A percentile compares a stretch with the other conserved stretches of the same genome.
Conservation (phyloP, 2,329 filamentous ascomycete genomes). For the Penicillium griseofulvum region DNA sequence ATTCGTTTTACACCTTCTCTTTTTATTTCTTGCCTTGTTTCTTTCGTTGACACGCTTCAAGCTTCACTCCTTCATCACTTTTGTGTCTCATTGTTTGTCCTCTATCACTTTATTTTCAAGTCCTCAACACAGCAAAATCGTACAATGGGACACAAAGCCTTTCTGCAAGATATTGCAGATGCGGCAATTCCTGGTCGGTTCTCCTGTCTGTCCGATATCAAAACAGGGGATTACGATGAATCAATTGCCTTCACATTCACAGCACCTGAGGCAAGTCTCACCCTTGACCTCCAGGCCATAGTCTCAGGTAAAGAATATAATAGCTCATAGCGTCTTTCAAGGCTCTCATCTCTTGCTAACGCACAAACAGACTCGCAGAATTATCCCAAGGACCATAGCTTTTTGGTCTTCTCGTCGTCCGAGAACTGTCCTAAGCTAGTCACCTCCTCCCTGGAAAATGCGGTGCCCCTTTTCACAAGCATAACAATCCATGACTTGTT, state of each 20-base stretch:
- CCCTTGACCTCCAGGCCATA: constrained; percentile 39
- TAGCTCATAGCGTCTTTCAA: not conserved
- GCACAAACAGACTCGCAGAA: constrained; percentile 52
- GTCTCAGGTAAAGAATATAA: constrained; percentile 36
- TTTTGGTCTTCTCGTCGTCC: constrained; percentile 47
- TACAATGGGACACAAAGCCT: constrained; percentile 65
- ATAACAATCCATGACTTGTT: constrained; percentile 50
- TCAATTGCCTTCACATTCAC: constrained; percentile 64
- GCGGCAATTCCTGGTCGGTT: constrained; percentile 41
- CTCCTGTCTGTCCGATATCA: constrained; percentile 54
- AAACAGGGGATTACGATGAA: constrained; percentile 67
- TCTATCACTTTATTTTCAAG: not conserved
- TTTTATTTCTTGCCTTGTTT: not conserved
- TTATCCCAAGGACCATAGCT: constrained; percentile 58
- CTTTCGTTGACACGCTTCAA: not conserved
- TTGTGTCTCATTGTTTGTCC: not conserved
- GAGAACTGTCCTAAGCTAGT: constrained; percentile 33
- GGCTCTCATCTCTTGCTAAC: constrained; percentile 11
- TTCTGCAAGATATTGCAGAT: constrained; percentile 57
- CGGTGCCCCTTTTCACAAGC: constrained; percentile 41
- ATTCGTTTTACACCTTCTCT: not conserved
- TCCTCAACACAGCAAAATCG: not conserved
- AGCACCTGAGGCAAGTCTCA: constrained; percentile 12
- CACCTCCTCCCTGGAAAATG: constrained; percentile 41
- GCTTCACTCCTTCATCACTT: not conserved